Evolutionary conservation across 306 rosid species (phyloP).

Genomic region (Lathyrus aphaca): DNA sequence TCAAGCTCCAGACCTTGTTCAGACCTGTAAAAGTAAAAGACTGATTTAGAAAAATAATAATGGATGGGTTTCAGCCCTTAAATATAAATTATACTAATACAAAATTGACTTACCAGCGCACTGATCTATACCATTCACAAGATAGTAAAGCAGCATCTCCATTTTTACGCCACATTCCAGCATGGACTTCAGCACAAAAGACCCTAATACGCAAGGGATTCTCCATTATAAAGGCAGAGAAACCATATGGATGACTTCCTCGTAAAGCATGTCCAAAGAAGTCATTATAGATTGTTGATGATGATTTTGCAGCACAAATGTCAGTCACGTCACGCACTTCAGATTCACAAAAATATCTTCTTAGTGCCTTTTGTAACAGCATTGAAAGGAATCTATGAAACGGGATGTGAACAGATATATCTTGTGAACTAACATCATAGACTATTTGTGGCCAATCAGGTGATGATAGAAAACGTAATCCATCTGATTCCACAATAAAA

Average conservation of each 20-base stretch:
- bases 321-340: conserved; percentile 45
- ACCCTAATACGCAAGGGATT: conserved; percentile 92
- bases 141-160: conserved; percentile 84
- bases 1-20: conserved; percentile 93
- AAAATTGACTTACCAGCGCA: conserved; percentile 72
- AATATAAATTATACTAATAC: conserved; percentile 34
- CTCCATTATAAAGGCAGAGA: conserved; percentile 93
- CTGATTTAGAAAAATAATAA: conserved; percentile 9
- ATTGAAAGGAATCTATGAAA: conserved; percentile 87
- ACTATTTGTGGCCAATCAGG: conserved; percentile 87
- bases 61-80: conserved; percentile 21
- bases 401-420: conserved; percentile 83
- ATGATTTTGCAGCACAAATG: conserved; percentile 47
- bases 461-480: conserved; percentile 59
- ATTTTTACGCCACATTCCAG: conserved; percentile 97
- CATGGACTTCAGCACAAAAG: conserved; percentile 92
- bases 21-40: conserved; percentile 66
- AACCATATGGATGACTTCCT: conserved; percentile 89
- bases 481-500: conserved; percentile 57
- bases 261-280: conserved; percentile 74
- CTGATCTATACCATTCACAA: conserved; percentile 82
- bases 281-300: conserved; percentile 50
- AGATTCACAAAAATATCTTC: conserved; percentile 69
- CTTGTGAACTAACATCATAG: conserved; percentile 86
- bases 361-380: conserved; percentile 76